Evolutionary conservation across 495 filamentous ascomycete genomes (phyloP), one percentile per base, ranked within the genome.

Genomic region (Astrothelium macrocarpum): DNA sequence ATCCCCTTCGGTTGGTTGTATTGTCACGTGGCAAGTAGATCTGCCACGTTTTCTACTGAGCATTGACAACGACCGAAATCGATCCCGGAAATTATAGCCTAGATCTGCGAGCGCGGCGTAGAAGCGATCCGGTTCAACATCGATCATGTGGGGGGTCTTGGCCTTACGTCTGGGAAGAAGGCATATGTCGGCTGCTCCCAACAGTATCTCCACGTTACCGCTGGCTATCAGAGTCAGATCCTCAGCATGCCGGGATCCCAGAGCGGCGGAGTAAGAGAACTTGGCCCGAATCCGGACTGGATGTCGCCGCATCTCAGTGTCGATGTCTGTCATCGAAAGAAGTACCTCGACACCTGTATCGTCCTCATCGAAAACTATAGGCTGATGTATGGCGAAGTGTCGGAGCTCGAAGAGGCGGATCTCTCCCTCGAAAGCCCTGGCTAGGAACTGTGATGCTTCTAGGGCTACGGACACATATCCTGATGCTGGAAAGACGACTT

Each of bases 401-500:
- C 14, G 5, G 5, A 39, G 34, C 14, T 39, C 34, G 5, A 39
- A 5, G 14, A 16, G 39, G 43, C 60, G 79, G 72, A 0, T 71
- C 69, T 31, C 78, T 5, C 14, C 34, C 5, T 14, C 5, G 34
- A n/a, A n/a, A n/a, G n/a, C 56, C 14, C 25, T 2, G 11, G 18
- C 31, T 14, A 60, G 5, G 4, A 34, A 9, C 4, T 7, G 32
- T 36, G 45, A 23, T 14, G 63, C 66, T 39, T 68, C 66, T 18
- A 65, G n/a, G 25, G 66, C 66, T 60, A 63, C 60, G 14, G 31
- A 29, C n/a, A 59, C 64, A 26, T 62, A 68, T 1, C 63, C 66
- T 5, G 66, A 63, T 1, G 60, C 64, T 23, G 66, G 66, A 31
- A 68, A 68, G 4, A 68, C 64, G 3, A 29, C 53, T 61, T 80